These are phyloP conservation scores for Gentiana straminea DNA, from an alignment of 257 asterid genomes.

Conservation along the genomic window DNA sequence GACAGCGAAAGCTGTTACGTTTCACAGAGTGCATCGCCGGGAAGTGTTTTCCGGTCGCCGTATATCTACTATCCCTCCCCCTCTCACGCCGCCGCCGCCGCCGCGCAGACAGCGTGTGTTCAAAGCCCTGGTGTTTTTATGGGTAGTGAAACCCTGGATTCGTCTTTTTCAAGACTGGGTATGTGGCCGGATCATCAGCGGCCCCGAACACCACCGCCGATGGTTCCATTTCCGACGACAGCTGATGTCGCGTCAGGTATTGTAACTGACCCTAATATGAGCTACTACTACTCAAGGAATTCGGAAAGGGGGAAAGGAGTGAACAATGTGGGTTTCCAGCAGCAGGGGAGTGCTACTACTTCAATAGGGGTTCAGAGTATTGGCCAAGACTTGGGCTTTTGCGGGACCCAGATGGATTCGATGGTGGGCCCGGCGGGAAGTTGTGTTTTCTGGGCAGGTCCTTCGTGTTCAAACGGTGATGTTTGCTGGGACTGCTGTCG, in stretches of 20 bases:
- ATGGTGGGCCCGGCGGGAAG: slow-evolving; percentile 35
- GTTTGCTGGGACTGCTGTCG: background rate
- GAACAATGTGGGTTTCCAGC: slow-evolving; percentile 8
- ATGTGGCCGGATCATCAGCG: slow-evolving; percentile 18
- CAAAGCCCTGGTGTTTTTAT: background rate
- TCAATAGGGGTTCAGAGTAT: slow-evolving; percentile 4
- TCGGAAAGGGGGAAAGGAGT: slow-evolving; percentile 8
- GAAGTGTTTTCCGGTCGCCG: no score
- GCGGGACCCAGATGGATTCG: slow-evolving; percentile 38
- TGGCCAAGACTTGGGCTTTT: slow-evolving; percentile 6
- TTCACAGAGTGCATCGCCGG: no score
- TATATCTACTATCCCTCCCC: no score
- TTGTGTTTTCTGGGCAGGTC: slow-evolving; percentile 1
- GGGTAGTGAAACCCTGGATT: slow-evolving; percentile 21
- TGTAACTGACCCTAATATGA: slow-evolving; percentile 1
- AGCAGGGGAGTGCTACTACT: background rate
- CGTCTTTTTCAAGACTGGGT: slow-evolving; percentile 30
- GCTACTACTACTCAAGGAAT: background rate
- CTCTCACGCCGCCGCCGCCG: no score
- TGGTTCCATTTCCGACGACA: slow-evolving; percentile 2
- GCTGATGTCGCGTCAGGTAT: background rate
- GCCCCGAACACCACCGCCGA: slow-evolving; percentile 15
- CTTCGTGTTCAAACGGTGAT: slow-evolving; percentile 1
- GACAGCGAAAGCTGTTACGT: no score
- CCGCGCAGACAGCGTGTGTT: no score